Percentiles rank a stretch among this genome's conserved stretches.
phyloP scores from a whole-genome alignment of 352 stramenopile species.

The Pythium scleroteichum region DNA sequence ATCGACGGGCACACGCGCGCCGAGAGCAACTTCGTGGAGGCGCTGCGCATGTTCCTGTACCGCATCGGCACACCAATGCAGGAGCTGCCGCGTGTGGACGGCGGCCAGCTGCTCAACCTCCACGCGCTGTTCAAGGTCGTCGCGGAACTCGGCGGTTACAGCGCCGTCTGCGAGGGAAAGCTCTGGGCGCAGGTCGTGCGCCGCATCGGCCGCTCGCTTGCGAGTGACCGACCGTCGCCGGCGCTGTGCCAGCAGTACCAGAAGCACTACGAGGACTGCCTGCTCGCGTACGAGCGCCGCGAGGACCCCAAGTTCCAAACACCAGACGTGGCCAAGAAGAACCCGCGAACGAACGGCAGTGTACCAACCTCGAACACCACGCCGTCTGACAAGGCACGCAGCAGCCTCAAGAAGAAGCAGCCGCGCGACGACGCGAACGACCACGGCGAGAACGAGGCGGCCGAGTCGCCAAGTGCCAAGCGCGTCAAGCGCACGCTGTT shows the following conservation, averaged over 20 bases:
- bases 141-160: slow-evolving; percentile 49
- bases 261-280: slow-evolving; percentile 48
- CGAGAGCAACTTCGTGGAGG: slow-evolving; percentile 82
- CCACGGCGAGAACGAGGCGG: slow-evolving; percentile 7
- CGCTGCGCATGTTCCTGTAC: slow-evolving; percentile 82
- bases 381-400: slow-evolving; percentile 49
- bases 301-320: slow-evolving; percentile 33
- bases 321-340: slow-evolving; percentile 30
- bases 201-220: slow-evolving; percentile 59
- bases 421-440: slow-evolving; percentile 7
- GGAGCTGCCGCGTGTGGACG: slow-evolving; percentile 67
- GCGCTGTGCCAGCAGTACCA: slow-evolving; percentile 54
- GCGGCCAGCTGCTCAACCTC: slow-evolving; percentile 67
- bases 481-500: slow-evolving; percentile 72
- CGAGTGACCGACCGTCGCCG: slow-evolving; percentile 41
- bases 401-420: slow-evolving; percentile 45
- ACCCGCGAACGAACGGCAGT: slow-evolving; percentile 10
- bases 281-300: slow-evolving; percentile 60
- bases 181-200: slow-evolving; percentile 63
- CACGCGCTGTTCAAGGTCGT: slow-evolving; percentile 71
- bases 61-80: slow-evolving; percentile 77
- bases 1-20: slow-evolving; percentile 80
- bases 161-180: slow-evolving; percentile 35
- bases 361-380: slow-evolving; percentile 34
- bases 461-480: slow-evolving; percentile 28